Conservation (phyloP, 106 monocot genomes). For the Narthecium ossifragum region DNA sequence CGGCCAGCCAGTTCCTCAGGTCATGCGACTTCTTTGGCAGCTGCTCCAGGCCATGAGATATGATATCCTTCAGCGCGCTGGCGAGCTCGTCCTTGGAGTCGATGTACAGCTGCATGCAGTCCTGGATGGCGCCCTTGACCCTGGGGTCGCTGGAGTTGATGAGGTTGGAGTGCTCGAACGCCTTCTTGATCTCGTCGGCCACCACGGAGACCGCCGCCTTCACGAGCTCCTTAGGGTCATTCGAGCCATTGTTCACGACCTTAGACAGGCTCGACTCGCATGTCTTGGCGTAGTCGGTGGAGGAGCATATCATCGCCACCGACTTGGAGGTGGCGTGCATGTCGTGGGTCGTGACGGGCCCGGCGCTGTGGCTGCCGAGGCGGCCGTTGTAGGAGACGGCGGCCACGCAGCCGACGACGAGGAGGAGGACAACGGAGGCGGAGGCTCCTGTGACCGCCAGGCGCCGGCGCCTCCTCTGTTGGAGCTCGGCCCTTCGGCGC, state of each 20-base stretch:
- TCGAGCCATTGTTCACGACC: conserved; percentile 4
- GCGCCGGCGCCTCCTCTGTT: too few relatives aligned
- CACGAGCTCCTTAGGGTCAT: conserved; percentile 51
- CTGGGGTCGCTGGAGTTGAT: conserved; percentile 37
- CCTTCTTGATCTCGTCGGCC: conserved; percentile 21
- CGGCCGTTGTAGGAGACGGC: neutral
- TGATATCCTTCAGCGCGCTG: conserved; percentile 30
- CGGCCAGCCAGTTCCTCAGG: conserved; percentile 73
- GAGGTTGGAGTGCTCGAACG: conserved; percentile 25
- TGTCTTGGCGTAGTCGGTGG: conserved; percentile 21
- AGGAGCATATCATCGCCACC: conserved; percentile 20
- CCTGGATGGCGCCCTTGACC: conserved; percentile 40
- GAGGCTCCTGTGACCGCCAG: conserved; percentile 4
- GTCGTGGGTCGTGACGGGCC: neutral
- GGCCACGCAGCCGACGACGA: neutral
- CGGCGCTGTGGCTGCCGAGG: too few relatives aligned
- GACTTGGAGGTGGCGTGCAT: conserved; percentile 13
- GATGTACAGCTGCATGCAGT: conserved; percentile 45
- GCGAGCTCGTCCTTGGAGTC: conserved; percentile 41
- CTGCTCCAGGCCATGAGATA: conserved; percentile 12
- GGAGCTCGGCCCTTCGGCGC: too few relatives aligned
- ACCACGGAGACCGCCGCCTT: conserved; percentile 45
- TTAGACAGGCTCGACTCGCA: conserved; percentile 34
- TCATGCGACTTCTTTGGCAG: conserved; percentile 31
- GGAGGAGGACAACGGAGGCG: too few relatives aligned